A percentile compares a stretch with the other conserved stretches of the same genome.
phyloP scores from a whole-genome alignment of 2,329 filamentous ascomycete species.

The Diaporthe sp. region DNA sequence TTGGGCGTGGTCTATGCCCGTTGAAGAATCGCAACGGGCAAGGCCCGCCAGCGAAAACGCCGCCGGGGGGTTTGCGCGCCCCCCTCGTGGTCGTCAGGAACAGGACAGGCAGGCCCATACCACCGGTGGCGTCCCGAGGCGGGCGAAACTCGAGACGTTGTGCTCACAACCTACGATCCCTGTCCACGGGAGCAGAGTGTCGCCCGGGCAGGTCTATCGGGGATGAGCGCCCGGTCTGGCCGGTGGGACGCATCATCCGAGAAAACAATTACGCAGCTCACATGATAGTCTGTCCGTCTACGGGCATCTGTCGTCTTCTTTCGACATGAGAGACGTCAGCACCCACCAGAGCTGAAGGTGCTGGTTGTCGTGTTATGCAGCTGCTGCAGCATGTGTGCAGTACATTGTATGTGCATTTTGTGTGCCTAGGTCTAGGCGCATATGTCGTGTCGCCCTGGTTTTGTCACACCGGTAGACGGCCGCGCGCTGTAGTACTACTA shows the following conservation, averaged over 20 bases:
- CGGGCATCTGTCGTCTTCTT: background rate
- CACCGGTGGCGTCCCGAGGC: slow-evolving; percentile 20
- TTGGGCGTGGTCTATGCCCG: slow-evolving; percentile 1
- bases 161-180: slow-evolving; percentile 11
- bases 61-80: background rate
- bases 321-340: slow-evolving; percentile 20
- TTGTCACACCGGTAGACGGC: slow-evolving; percentile 28
- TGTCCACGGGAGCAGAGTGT: slow-evolving; percentile 12
- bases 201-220: background rate
- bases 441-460: slow-evolving; percentile 30
- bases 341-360: slow-evolving; percentile 11
- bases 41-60: background rate
- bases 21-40: slow-evolving; percentile 11
- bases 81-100: slow-evolving; percentile 18
- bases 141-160: slow-evolving; percentile 5
- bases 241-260: background rate
- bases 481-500: slow-evolving; percentile 9
- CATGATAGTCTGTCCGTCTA: slow-evolving; percentile 10
- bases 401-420: background rate
- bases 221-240: background rate
- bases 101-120: background rate
- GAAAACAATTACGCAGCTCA: slow-evolving; percentile 11
- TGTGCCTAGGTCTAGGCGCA: slow-evolving; percentile 15
- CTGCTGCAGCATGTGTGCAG: background rate
- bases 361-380: slow-evolving; percentile 24